phyloP scores from a whole-genome alignment of 2,329 filamentous ascomycete species.

The Cladosporium colombiae region DNA sequence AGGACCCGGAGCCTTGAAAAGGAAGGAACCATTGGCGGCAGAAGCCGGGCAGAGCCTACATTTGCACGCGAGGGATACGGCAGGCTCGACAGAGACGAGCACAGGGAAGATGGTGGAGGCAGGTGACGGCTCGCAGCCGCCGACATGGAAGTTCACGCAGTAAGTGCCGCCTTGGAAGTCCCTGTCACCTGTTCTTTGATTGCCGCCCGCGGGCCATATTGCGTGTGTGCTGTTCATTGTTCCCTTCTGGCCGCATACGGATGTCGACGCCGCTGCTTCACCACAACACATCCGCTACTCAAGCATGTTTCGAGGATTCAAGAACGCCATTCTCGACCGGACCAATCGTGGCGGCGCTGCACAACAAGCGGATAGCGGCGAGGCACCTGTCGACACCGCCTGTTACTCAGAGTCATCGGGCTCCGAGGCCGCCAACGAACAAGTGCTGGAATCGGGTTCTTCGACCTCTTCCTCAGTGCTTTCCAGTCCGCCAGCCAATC shows the following conservation, averaged over 20 bases:
- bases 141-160: constrained; percentile 99
- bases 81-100: constrained; percentile 18
- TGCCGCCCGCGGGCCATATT: constrained; percentile 1
- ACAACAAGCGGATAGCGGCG: constrained; percentile 13
- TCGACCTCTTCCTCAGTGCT: not conserved
- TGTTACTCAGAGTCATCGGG: constrained; percentile 18
- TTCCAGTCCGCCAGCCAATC: not conserved
- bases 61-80: constrained; percentile 19
- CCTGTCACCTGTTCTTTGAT: constrained; percentile 9
- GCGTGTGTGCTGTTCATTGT: constrained; percentile 18
- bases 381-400: not conserved
- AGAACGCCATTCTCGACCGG: constrained; percentile 27
- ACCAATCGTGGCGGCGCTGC: constrained; percentile 27
- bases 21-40: constrained; percentile 19
- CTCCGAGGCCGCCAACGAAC: constrained; percentile 10
- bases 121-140: constrained; percentile 73
- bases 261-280: not conserved
- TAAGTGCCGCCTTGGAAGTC: constrained; percentile 53
- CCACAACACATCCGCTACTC: constrained; percentile 4
- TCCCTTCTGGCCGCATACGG: constrained; percentile 16
- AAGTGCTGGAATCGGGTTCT: not conserved
- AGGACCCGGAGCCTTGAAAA: not conserved
- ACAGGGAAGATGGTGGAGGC: constrained; percentile 84
- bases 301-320: constrained; percentile 31
- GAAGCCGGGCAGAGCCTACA: constrained; percentile 15